phyloP scores from a whole-genome alignment of 352 stramenopile species.

The Phytophthora fragariae region DNA sequence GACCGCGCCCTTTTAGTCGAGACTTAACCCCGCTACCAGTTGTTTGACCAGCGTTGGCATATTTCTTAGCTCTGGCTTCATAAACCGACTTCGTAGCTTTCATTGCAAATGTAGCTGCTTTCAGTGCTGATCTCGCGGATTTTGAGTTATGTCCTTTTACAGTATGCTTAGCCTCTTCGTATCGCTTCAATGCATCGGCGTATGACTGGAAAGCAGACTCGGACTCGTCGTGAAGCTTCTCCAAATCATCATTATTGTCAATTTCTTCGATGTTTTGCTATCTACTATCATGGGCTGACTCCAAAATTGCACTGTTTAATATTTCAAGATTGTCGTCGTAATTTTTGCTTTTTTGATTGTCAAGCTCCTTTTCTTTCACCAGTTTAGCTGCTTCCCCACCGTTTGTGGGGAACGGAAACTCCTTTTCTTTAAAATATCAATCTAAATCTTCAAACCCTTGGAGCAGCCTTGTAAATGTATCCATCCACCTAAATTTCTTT shows the following conservation, averaged over 20 bases:
- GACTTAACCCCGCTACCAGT: too few species aligned
- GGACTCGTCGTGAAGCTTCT: too few species aligned
- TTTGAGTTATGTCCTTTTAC: neutral
- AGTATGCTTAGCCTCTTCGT: neutral
- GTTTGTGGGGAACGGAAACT: neutral
- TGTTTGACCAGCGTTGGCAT: too few species aligned
- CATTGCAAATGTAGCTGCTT: neutral
- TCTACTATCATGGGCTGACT: neutral
- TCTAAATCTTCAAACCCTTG: too few species aligned
- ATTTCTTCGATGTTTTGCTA: too few species aligned
- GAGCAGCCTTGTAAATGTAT: too few species aligned
- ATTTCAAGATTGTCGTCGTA: neutral
- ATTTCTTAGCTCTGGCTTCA: neutral
- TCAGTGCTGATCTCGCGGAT: neutral
- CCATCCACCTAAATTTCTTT: too few species aligned
- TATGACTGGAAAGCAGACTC: too few species aligned
- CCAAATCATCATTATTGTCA: too few species aligned
- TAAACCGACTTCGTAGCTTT: neutral
- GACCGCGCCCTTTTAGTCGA: conserved; percentile 1
- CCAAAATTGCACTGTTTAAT: conserved; percentile 13
- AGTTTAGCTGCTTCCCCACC: neutral
- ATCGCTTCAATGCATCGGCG: neutral
- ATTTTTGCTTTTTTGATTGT: conserved; percentile 1
- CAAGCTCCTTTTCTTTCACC: conserved; percentile 6
- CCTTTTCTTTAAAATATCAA: conserved; percentile 4